Evolutionary conservation across 768 basidiomycete genomes (phyloP).

Genomic region (Lactarius sanguifluus): DNA sequence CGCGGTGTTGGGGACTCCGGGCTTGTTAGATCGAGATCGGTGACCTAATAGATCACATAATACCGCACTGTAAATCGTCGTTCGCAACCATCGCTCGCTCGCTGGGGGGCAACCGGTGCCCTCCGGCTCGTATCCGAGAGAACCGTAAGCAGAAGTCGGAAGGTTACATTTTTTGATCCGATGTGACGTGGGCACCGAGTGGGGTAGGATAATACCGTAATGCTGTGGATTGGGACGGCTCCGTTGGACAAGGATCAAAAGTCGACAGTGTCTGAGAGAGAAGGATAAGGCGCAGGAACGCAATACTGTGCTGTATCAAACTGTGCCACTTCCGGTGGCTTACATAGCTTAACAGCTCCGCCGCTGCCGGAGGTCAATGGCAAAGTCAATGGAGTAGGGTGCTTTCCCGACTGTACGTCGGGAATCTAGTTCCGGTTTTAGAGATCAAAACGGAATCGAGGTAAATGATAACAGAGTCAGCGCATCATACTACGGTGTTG

Average conservation of each 20-base stretch:
- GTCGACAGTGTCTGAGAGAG: background rate
- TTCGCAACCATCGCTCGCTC: background rate
- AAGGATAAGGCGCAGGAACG: no score
- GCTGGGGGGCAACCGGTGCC: background rate
- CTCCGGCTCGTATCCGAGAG: constrained; percentile 10
- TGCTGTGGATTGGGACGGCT: background rate
- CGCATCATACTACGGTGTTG: background rate
- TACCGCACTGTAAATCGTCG: no score
- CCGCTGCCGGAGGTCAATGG: background rate
- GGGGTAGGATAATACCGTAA: background rate
- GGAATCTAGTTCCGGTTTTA: background rate
- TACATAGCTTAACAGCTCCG: constrained; percentile 1
- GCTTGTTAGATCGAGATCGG: constrained; percentile 1
- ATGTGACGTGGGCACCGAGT: background rate
- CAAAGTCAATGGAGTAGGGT: no score
- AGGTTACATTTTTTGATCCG: background rate
- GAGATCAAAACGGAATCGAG: constrained; percentile 3
- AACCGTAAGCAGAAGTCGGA: background rate
- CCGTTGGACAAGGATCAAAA: constrained; percentile 17
- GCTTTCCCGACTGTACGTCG: background rate
- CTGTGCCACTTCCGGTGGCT: background rate
- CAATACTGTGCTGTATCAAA: no score
- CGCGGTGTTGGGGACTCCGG: background rate
- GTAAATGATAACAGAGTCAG: background rate
- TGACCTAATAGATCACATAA: background rate